Evolutionary conservation across 1,139 yeast genomes (phyloP).

Genomic region (Hanseniaspora sp.): DNA sequence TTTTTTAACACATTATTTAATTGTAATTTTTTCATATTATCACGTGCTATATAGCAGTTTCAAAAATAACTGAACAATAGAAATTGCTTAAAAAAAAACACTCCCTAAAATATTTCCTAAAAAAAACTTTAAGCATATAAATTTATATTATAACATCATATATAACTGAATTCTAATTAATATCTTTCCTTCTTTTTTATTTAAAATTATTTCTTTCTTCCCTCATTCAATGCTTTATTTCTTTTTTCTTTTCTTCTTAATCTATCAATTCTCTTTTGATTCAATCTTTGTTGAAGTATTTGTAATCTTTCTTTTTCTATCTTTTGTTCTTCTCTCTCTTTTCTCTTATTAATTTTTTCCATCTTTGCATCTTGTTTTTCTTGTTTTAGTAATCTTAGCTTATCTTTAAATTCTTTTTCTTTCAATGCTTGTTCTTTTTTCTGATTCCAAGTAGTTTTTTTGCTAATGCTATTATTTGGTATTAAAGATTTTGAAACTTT

Average conservation of each 20-base stretch:
- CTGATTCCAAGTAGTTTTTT: conserved; percentile 31
- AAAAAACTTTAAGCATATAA: no score
- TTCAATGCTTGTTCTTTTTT: conserved; percentile 33
- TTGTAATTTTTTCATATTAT: no score
- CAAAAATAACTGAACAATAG: not conserved
- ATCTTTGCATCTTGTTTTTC: conserved; percentile 49
- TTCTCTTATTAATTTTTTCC: conserved; percentile 42
- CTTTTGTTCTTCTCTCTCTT: conserved; percentile 56
- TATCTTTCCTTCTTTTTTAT: not conserved
- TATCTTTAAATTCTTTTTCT: conserved; percentile 34
- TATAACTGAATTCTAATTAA: no score
- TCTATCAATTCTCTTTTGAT: conserved; percentile 67
- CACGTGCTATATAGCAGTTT: no score
- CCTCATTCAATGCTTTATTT: conserved; percentile 64
- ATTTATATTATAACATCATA: no score
- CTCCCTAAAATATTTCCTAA: no score
- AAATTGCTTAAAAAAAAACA: no score
- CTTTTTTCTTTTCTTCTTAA: conserved; percentile 72
- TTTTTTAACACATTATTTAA: no score
- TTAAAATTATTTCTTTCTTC: conserved; percentile 28
- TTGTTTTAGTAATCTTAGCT: conserved; percentile 44
- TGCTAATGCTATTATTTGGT: conserved; percentile 31
- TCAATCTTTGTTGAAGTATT: conserved; percentile 59
- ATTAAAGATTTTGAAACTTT: conserved; percentile 35
- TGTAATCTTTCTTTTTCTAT: conserved; percentile 69